Conservation (phyloP, 2,329 filamentous ascomycete genomes). For the Cladosporium oxysporum region DNA sequence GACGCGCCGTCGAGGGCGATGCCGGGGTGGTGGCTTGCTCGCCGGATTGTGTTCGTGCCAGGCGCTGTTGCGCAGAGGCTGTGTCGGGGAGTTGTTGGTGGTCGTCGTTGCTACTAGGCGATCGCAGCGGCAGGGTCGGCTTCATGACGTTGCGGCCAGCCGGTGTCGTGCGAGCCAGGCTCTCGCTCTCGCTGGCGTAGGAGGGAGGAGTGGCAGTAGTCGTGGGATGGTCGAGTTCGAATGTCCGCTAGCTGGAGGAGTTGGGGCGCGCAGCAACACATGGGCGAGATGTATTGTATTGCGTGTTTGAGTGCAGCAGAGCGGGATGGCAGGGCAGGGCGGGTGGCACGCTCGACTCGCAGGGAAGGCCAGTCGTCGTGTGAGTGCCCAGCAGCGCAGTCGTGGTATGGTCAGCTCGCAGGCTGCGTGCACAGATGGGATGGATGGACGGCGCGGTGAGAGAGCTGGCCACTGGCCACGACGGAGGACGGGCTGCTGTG, state of each 20-base stretch:
- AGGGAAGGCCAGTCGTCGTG: not conserved
- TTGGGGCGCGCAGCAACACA: constrained; percentile 16
- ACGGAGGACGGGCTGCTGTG: not conserved
- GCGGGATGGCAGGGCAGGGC: not conserved
- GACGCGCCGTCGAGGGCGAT: constrained; percentile 5
- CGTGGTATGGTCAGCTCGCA: not conserved
- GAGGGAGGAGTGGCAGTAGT: not conserved
- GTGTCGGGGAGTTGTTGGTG: not conserved
- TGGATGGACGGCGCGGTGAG: not conserved
- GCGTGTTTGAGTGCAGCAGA: not conserved
- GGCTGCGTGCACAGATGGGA: constrained; percentile 1
- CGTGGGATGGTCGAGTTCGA: not conserved
- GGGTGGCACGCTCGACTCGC: not conserved
- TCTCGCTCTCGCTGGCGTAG: not conserved
- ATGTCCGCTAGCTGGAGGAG: not conserved
- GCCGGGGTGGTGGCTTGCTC: not conserved
- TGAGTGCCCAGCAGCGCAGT: not conserved
- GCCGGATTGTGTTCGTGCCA: not conserved
- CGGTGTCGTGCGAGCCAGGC: constrained; percentile 9
- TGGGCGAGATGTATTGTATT: constrained; percentile 7
- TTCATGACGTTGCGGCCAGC: constrained; percentile 17
- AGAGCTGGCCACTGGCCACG: not conserved
- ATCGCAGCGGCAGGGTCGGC: constrained; percentile 12
- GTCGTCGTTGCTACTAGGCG: constrained; percentile 12
- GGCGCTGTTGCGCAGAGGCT: constrained; percentile 2